phyloP scores from a whole-genome alignment of 192 early-diverging fungal species.

The Coemansia asiatica region DNA sequence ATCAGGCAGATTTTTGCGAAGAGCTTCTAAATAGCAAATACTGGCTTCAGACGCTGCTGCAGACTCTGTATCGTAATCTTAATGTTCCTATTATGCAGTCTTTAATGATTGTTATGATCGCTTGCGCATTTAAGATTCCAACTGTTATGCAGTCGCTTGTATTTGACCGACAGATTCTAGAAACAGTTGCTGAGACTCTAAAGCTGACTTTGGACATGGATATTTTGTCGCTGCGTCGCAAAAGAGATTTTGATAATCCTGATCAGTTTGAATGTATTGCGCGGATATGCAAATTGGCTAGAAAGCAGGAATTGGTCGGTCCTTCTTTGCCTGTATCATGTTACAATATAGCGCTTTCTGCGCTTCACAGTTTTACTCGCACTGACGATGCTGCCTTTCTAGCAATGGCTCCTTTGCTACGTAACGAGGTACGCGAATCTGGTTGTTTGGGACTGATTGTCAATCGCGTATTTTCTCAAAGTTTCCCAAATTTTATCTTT shows the following conservation, averaged over 20 bases:
- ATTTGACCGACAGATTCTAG: constrained; percentile 47
- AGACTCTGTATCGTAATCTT: constrained; percentile 21
- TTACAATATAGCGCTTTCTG: constrained; percentile 39
- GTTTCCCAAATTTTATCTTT: constrained; percentile 23
- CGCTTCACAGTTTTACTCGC: constrained; percentile 44
- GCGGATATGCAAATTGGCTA: constrained; percentile 25
- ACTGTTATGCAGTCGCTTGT: constrained; percentile 40
- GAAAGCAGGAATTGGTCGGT: constrained; percentile 18
- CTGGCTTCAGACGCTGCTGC: constrained; percentile 32
- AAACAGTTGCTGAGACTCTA: constrained; percentile 42
- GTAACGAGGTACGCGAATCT: constrained; percentile 47
- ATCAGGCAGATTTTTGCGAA: constrained; percentile 27
- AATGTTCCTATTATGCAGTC: constrained; percentile 13
- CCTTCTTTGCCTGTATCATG: constrained; percentile 24
- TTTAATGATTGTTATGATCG: constrained; percentile 20
- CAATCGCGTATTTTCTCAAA: constrained; percentile 23
- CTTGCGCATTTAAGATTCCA: constrained; percentile 29
- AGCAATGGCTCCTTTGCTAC: constrained; percentile 48
- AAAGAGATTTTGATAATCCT: constrained; percentile 20
- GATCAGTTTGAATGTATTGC: constrained; percentile 22
- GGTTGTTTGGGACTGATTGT: constrained; percentile 42
- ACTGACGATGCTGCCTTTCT: constrained; percentile 43
- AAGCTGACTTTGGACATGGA: constrained; percentile 18
- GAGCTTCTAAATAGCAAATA: constrained; percentile 31
- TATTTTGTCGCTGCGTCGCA: constrained; percentile 22